phyloP scores from a whole-genome alignment of 257 asterid genomes.

The Linaria vulgaris region DNA sequence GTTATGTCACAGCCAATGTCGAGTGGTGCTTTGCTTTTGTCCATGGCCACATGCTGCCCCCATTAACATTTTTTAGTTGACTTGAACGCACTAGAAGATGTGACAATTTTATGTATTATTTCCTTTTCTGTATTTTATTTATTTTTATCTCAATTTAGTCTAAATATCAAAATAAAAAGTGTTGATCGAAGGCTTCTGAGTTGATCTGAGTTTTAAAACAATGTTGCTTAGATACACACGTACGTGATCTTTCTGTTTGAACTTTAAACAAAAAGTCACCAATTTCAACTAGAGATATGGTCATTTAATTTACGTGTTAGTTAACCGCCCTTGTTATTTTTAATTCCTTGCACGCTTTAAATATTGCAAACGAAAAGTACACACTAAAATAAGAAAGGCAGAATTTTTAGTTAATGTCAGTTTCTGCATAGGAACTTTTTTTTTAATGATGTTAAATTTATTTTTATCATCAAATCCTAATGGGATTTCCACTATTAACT shows the following conservation, averaged over 20 bases:
- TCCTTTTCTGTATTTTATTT: no score
- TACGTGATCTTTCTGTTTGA: no score
- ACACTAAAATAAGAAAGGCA: not conserved
- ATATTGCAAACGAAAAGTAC: not conserved
- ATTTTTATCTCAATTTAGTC: not conserved
- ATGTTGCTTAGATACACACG: not conserved
- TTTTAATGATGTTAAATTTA: not conserved
- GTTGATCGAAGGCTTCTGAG: not conserved
- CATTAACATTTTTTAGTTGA: conserved; percentile 30
- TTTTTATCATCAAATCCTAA: conserved; percentile 5
- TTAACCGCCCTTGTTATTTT: conserved; percentile 20
- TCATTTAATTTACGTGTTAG: conserved; percentile 1
- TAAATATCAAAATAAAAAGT: not conserved
- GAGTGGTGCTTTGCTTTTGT: conserved; percentile 27
- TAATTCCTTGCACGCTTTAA: conserved; percentile 13
- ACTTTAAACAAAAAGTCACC: not conserved
- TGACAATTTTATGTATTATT: conserved; percentile 3
- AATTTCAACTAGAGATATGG: not conserved
- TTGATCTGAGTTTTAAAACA: no score
- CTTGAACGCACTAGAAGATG: conserved; percentile 16
- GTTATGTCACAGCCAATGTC: conserved; percentile 27
- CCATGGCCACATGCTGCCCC: conserved; percentile 27
- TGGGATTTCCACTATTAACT: not conserved
- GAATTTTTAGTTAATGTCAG: no score
- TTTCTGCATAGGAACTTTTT: no score